These are phyloP conservation scores for Metschnikowia kunwiensis DNA, from an alignment of 805 yeast species.

Conservation along the genomic window DNA sequence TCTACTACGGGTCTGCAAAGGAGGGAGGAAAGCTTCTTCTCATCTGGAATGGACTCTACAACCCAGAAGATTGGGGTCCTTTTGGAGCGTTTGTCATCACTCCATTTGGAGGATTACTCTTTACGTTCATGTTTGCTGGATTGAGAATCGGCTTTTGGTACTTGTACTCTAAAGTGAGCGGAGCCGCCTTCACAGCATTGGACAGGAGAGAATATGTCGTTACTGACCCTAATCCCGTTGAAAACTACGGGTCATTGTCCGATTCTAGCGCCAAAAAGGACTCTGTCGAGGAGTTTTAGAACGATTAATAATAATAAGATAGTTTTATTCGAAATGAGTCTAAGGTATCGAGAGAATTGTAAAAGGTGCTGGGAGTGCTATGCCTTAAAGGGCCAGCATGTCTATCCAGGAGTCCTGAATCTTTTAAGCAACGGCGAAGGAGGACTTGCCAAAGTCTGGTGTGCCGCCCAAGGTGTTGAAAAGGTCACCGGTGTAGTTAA, in stretches of 20 bases:
- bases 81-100: constrained; percentile 94
- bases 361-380: too few species aligned
- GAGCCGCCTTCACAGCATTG: constrained; percentile 44
- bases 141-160: constrained; percentile 41
- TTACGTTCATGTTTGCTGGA: constrained; percentile 52
- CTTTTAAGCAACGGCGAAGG: constrained; percentile 25
- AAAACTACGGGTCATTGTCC: constrained; percentile 20
- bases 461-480: constrained; percentile 51
- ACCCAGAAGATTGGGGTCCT: constrained; percentile 81
- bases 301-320: neutral
- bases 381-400: too few species aligned
- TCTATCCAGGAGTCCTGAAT: too few species aligned
- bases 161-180: constrained; percentile 31
- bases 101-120: constrained; percentile 72
- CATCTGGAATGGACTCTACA: constrained; percentile 76
- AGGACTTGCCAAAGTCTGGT: constrained; percentile 36
- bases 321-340: too few species aligned
- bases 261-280: constrained; percentile 14
- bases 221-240: constrained; percentile 12
- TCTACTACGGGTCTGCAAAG: constrained; percentile 67
- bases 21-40: constrained; percentile 77
- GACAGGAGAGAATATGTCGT: constrained; percentile 31
- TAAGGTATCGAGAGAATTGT: too few species aligned
- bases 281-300: constrained; percentile 2
- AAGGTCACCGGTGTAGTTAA: constrained; percentile 60